Conservation (phyloP, 306 rosid species). For the Vachellia pachyceras region DNA sequence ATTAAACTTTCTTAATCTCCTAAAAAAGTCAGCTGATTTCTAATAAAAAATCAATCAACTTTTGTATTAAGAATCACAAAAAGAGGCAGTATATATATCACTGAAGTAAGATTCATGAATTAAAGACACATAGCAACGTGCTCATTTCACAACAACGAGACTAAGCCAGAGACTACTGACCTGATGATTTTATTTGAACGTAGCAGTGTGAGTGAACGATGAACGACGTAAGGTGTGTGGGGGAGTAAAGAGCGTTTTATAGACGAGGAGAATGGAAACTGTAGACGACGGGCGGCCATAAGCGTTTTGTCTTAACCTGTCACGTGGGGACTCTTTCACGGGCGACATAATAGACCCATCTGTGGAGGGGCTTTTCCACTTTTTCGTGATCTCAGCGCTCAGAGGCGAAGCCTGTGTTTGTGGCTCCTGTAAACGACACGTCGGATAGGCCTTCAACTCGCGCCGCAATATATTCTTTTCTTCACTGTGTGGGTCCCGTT, state of each 20-base stretch:
- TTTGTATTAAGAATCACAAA: no score
- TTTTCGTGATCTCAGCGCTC: not conserved
- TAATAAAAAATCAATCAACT: no score
- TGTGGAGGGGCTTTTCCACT: not conserved
- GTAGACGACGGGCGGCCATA: slow-evolving; percentile 27
- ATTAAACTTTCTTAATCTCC: no score
- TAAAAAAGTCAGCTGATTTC: no score
- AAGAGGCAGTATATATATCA: no score
- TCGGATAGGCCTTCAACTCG: not conserved
- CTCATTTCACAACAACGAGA: not conserved
- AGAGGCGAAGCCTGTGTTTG: not conserved
- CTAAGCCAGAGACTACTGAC: not conserved
- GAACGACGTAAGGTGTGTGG: not conserved
- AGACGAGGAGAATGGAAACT: slow-evolving; percentile 25
- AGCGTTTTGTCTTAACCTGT: slow-evolving; percentile 46
- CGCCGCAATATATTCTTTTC: not conserved
- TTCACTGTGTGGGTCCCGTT: not conserved
- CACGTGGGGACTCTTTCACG: slow-evolving; percentile 59
- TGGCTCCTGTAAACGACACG: slow-evolving; percentile 7
- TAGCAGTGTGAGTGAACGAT: not conserved
- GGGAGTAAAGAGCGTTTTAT: not conserved
- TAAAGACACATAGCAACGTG: no score
- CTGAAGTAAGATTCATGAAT: not conserved
- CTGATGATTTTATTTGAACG: not conserved
- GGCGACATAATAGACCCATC: slow-evolving; percentile 12